These are phyloP conservation scores for Diaporthe sp. DNA, from an alignment of 2,329 filamentous ascomycete genomes.

Conservation along the genomic window DNA sequence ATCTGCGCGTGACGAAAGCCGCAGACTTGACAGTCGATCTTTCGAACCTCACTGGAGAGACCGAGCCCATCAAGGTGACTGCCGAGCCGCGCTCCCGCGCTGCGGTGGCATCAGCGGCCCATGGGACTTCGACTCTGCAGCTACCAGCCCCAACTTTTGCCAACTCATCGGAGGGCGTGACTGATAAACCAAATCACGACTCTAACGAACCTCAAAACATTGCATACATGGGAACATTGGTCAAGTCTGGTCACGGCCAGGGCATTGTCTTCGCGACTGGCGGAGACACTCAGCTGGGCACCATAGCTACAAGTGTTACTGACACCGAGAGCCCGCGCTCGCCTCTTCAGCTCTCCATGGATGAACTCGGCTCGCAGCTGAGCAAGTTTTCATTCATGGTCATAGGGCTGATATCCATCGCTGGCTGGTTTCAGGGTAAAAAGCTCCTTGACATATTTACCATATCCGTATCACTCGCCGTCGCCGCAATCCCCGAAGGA, in stretches of 20 bases:
- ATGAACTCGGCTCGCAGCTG: constrained; percentile 93
- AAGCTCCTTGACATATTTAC: constrained; percentile 94
- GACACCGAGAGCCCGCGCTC: constrained; percentile 96
- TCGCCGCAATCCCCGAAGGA: constrained; percentile 95
- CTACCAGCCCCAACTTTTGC: constrained; percentile 48
- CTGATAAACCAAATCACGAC: constrained; percentile 61
- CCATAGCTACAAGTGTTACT: constrained; percentile 92
- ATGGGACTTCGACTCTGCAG: constrained; percentile 42
- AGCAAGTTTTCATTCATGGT: constrained; percentile 97
- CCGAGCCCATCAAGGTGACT: constrained; percentile 87
- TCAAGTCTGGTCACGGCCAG: constrained; percentile 94
- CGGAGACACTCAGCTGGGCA: constrained; percentile 92
- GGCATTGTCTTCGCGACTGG: constrained; percentile 98
- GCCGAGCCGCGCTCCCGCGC: constrained; percentile 64
- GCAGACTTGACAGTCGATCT: constrained; percentile 94
- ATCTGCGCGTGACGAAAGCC: constrained; percentile 92
- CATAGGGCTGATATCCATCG: constrained; percentile 90
- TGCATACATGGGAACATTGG: constrained; percentile 97
- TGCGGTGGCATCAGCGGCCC: constrained; percentile 39
- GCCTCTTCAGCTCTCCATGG: constrained; percentile 95
- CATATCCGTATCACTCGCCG: constrained; percentile 94
- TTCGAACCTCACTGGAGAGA: constrained; percentile 96
- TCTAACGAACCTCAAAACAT: constrained; percentile 87
- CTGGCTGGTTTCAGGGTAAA: constrained; percentile 92
- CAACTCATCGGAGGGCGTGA: constrained; percentile 50